Conservation (phyloP, 1,139 yeast species). For the Saccharomycopsis hybrid region DNA sequence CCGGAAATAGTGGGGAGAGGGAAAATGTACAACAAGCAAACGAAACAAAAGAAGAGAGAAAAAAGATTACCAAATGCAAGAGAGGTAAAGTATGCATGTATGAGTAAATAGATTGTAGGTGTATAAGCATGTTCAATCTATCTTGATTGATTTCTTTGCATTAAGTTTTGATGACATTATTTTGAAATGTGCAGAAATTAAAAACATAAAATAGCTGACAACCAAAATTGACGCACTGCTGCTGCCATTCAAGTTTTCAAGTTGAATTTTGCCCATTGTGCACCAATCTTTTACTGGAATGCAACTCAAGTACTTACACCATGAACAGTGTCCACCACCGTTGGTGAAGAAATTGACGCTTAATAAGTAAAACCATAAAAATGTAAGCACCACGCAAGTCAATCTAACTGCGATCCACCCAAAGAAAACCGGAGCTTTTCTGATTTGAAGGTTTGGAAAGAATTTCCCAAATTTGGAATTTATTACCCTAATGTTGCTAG, state of each 20-base stretch:
- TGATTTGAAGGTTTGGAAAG: constrained; percentile 21
- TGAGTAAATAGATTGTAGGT: too few relatives aligned
- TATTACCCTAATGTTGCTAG: background rate
- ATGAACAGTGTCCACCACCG: constrained; percentile 45
- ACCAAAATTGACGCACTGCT: constrained; percentile 8
- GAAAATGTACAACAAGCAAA: too few relatives aligned
- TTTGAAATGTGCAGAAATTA: constrained; percentile 12
- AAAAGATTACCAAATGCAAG: too few relatives aligned
- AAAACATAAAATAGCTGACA: background rate
- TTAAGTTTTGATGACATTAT: too few relatives aligned
- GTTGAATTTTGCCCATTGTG: constrained; percentile 44
- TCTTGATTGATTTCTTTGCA: too few relatives aligned
- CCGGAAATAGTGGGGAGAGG: too few relatives aligned
- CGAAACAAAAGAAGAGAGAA: too few relatives aligned
- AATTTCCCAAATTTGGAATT: constrained; percentile 12
- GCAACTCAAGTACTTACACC: constrained; percentile 74
- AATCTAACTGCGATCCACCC: constrained; percentile 48
- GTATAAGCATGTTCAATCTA: too few relatives aligned
- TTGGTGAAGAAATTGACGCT: constrained; percentile 43
- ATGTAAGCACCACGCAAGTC: constrained; percentile 39
- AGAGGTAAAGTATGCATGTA: too few relatives aligned
- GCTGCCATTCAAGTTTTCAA: constrained; percentile 9
- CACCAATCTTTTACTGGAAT: constrained; percentile 74
- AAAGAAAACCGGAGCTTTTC: constrained; percentile 30
- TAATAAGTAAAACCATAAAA: constrained; percentile 47